Base-by-base conservation (phyloP, 441 rosid genomes). In the Jatropha podagrica region DNA sequence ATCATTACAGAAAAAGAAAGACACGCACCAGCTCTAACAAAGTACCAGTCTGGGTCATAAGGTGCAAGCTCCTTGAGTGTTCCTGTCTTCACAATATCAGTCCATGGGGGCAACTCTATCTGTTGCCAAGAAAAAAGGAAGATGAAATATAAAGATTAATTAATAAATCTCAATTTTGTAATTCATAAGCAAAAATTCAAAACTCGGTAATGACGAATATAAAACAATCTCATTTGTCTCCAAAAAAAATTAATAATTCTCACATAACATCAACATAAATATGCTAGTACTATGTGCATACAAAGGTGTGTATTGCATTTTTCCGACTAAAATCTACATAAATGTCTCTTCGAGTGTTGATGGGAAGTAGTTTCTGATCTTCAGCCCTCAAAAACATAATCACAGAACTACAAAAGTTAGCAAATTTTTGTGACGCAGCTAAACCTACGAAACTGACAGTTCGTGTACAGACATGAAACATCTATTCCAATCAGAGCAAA, bases 21-120 rank as follows among this genome's bases (percentile, higher is more conserved):
- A 71, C n/a, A 71, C 82, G 37, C 65, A 94, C 98, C 98, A 49
- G 96, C 94, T 81, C 98, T 83, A 76, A 94, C 81, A 81, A 79
- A 94, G 81, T 94, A 94, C 98, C 97, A 94, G 49, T 94, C 97
- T 4, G 90, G 96, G 52, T 94, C 98, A 82, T 92, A 94, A 14
- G 98, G 98, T 20, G 98, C 97, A 74, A 94, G 94, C 90, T 94
- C 98, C 86, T 92, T 94, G 61, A 86, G 82, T 46, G 77, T 84
- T 11, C 87, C 98, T 0, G 98, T 94, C 87, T 94, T 94, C 80
- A 94, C 98, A 63, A 94, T 90, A 74, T 94, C 98, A 44, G 94
- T 90, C 98, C 97, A 93, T 7, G 74, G 78, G 13, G 97, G 98
- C 80, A 93, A 87, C 85, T 93, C 98, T 46, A 93, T 82, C 97